These are phyloP conservation scores for Cladophialophora immunda DNA, from an alignment of 2,329 filamentous ascomycete species.

Conservation along the genomic window DNA sequence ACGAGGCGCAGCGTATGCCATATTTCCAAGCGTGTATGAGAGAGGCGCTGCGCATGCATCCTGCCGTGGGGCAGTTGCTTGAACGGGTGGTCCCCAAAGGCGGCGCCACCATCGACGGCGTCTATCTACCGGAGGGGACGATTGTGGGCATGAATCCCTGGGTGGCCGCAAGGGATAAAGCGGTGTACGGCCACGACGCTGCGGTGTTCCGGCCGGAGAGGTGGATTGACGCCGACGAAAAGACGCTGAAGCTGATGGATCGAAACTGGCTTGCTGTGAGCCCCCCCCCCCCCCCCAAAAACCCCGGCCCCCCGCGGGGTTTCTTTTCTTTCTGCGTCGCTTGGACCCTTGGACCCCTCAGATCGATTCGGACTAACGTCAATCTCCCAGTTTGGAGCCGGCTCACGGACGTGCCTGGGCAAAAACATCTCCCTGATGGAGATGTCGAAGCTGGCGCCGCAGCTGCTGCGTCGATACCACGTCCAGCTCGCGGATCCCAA, in stretches of 20 bases:
- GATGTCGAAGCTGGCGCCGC: slow-evolving; percentile 42
- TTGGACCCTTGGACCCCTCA: no score
- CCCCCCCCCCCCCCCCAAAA: neutral
- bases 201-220: slow-evolving; percentile 37
- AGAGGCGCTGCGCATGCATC: slow-evolving; percentile 38
- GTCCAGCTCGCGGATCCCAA: slow-evolving; percentile 34
- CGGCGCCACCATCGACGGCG: slow-evolving; percentile 40
- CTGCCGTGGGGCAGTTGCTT: slow-evolving; percentile 41
- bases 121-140: slow-evolving; percentile 43
- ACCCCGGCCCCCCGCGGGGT: no score
- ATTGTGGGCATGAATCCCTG: slow-evolving; percentile 40
- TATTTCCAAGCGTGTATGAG: slow-evolving; percentile 47
- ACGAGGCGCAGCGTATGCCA: slow-evolving; percentile 46
- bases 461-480: slow-evolving; percentile 37
- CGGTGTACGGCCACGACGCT: slow-evolving; percentile 39
- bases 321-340: no score
- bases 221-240: slow-evolving; percentile 50
- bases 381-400: slow-evolving; percentile 57
- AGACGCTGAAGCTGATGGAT: slow-evolving; percentile 34
- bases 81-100: slow-evolving; percentile 66
- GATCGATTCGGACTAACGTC: neutral
- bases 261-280: slow-evolving; percentile 47
- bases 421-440: slow-evolving; percentile 43
- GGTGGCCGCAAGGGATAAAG: slow-evolving; percentile 41
- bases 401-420: slow-evolving; percentile 54